Evolutionary conservation across 2,329 filamentous ascomycete species (phyloP).

Genomic region (Ophiostoma sp.): DNA sequence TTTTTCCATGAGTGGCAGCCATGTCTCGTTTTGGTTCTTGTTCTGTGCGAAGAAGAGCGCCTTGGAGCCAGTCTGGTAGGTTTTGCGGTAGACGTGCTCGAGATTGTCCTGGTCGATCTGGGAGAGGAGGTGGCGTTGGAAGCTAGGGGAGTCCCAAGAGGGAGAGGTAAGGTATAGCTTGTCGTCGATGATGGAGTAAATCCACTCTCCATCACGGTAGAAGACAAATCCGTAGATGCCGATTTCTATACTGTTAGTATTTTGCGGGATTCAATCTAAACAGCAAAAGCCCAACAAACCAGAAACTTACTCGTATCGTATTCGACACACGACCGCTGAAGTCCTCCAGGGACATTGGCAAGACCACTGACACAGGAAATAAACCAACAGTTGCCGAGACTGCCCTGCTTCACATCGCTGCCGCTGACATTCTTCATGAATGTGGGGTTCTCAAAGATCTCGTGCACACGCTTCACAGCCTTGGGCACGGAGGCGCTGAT

Average conservation of each 20-base stretch:
- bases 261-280: not conserved
- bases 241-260: constrained; percentile 20
- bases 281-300: not conserved
- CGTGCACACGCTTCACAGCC: constrained; percentile 68
- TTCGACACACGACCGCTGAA: constrained; percentile 70
- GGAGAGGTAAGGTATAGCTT: constrained; percentile 80
- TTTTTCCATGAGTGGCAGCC: constrained; percentile 74
- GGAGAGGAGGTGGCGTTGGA: constrained; percentile 68
- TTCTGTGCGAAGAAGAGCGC: constrained; percentile 74
- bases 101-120: constrained; percentile 69
- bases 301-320: constrained; percentile 54
- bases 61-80: constrained; percentile 68
- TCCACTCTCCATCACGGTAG: constrained; percentile 72
- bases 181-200: constrained; percentile 85
- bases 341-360: constrained; percentile 64
- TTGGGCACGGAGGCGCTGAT: constrained; percentile 55
- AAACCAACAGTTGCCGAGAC: constrained; percentile 77
- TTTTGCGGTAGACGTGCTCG: constrained; percentile 57
- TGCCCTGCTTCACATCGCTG: constrained; percentile 72
- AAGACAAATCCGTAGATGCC: constrained; percentile 11
- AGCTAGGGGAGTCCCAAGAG: constrained; percentile 72
- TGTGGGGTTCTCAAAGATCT: constrained; percentile 68
- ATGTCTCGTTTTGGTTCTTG: constrained; percentile 69
- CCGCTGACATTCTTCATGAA: constrained; percentile 63
- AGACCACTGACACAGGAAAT: constrained; percentile 73